Percentiles rank a stretch among this genome's conserved stretches.
Evolutionary conservation across 768 basidiomycete genomes (phyloP).

Genomic region (Tephrocybe sp.): DNA sequence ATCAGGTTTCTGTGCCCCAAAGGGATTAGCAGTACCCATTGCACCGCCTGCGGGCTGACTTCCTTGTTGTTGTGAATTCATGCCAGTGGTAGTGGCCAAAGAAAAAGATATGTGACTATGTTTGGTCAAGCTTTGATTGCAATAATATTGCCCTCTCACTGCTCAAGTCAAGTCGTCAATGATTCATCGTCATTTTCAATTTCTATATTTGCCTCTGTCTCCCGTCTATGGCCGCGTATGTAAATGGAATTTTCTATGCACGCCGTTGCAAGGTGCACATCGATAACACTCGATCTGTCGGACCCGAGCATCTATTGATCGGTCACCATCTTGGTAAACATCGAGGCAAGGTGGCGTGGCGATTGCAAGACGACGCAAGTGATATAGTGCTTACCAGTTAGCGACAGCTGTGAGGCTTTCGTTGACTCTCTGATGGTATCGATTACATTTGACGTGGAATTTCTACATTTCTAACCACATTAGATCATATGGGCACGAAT

Average conservation of each 20-base stretch:
- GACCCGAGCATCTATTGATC: slow-evolving; percentile 7
- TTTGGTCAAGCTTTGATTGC: slow-evolving; percentile 11
- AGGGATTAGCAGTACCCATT: slow-evolving; percentile 23
- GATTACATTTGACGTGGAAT: slow-evolving; percentile 10
- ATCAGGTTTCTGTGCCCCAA: slow-evolving; percentile 45
- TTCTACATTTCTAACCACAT: slow-evolving; percentile 1
- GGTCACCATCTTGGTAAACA: slow-evolving; percentile 4
- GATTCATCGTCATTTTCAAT: not conserved
- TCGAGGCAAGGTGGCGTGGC: not conserved
- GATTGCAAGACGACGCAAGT: slow-evolving; percentile 9
- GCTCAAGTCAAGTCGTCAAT: too few species aligned
- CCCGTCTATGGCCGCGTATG: too few species aligned
- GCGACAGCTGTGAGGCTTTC: slow-evolving; percentile 8
- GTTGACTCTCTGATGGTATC: slow-evolving; percentile 14
- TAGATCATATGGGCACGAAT: not conserved
- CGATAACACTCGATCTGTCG: slow-evolving; percentile 7
- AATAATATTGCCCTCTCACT: too few species aligned
- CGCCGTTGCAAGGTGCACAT: not conserved
- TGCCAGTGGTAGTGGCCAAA: slow-evolving; percentile 12
- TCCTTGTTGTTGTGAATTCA: slow-evolving; percentile 25
- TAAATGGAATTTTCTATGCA: too few species aligned
- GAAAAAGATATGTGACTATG: slow-evolving; percentile 16
- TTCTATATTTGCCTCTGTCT: not conserved
- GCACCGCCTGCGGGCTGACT: slow-evolving; percentile 16
- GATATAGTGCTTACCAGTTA: slow-evolving; percentile 5